Evolutionary conservation across 768 basidiomycete genomes (phyloP).

Genomic region (Psilocybe tampanensis): DNA sequence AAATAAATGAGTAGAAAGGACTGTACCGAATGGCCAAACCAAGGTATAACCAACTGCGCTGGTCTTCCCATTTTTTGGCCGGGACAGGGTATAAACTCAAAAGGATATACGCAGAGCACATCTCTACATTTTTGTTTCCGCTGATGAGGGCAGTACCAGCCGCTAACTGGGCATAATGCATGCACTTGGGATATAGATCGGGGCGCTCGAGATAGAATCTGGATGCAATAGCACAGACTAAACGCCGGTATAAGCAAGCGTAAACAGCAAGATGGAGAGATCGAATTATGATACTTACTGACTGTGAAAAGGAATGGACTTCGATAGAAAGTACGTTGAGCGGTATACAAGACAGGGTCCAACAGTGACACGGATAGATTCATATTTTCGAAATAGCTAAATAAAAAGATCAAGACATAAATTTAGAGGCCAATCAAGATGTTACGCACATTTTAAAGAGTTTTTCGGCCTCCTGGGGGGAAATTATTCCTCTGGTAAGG

Average conservation of each 20-base stretch:
- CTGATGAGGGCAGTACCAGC: slow-evolving; percentile 78
- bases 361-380: slow-evolving; percentile 78
- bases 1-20: slow-evolving; percentile 3
- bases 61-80: slow-evolving; percentile 83
- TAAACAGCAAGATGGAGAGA: not conserved
- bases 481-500: slow-evolving; percentile 62
- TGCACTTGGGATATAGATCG: slow-evolving; percentile 67
- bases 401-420: slow-evolving; percentile 8
- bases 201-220: slow-evolving; percentile 75
- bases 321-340: slow-evolving; percentile 76
- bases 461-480: slow-evolving; percentile 65
- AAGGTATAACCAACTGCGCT: slow-evolving; percentile 87
- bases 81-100: slow-evolving; percentile 79
- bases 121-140: slow-evolving; percentile 82
- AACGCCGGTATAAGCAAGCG: not conserved
- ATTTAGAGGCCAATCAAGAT: not conserved
- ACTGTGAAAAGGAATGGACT: slow-evolving; percentile 94
- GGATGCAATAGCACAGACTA: slow-evolving; percentile 88
- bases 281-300: slow-evolving; percentile 50
- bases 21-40: slow-evolving; percentile 83
- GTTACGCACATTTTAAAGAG: slow-evolving; percentile 67
- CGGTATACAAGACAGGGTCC: slow-evolving; percentile 84
- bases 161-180: slow-evolving; percentile 76
- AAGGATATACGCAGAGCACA: slow-evolving; percentile 81
- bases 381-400: slow-evolving; percentile 77